Percentiles rank a stretch among this genome's conserved stretches.
phyloP scores from a whole-genome alignment of 352 stramenopile genomes.

The Phytopythium kandeliae region DNA sequence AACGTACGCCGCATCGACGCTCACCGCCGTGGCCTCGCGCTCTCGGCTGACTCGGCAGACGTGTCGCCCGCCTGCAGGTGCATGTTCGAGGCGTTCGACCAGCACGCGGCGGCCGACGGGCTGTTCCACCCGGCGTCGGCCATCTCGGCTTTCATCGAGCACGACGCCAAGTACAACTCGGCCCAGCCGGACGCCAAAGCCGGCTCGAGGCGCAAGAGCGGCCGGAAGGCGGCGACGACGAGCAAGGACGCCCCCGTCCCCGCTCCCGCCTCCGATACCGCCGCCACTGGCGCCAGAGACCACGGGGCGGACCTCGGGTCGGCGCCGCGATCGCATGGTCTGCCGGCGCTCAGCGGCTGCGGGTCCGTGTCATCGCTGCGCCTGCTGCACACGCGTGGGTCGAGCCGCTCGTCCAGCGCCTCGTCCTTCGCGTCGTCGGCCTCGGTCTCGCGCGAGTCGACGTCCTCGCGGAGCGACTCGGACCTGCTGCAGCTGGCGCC shows the following conservation, averaged over 20 bases:
- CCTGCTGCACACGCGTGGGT: constrained; percentile 6
- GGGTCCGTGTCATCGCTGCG: background rate
- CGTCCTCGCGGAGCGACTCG: constrained; percentile 49
- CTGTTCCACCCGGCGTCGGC: constrained; percentile 72
- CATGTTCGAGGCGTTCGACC: constrained; percentile 50
- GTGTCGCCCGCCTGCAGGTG: too few relatives aligned
- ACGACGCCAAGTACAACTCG: constrained; percentile 59
- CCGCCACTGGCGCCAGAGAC: too few relatives aligned
- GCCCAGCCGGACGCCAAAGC: background rate
- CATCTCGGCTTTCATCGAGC: constrained; percentile 72
- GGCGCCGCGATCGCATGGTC: background rate
- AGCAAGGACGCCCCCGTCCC: background rate
- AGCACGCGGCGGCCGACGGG: constrained; percentile 61
- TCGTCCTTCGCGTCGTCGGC: constrained; percentile 11
- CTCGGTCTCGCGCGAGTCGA: constrained; percentile 8
- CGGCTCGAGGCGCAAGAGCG: background rate
- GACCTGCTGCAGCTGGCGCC: constrained; percentile 58
- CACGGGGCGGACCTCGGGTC: background rate
- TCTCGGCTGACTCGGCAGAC: too few relatives aligned
- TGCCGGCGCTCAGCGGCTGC: constrained; percentile 1
- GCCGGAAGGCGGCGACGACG: background rate
- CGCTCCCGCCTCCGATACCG: background rate
- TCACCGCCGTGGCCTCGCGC: too few relatives aligned
- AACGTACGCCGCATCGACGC: background rate
- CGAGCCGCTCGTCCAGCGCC: constrained; percentile 11